A percentile compares a stretch with the other conserved stretches of the same genome.
phyloP scores from a whole-genome alignment of 768 basidiomycete genomes.

The Pleurotus salmoneostramineus region DNA sequence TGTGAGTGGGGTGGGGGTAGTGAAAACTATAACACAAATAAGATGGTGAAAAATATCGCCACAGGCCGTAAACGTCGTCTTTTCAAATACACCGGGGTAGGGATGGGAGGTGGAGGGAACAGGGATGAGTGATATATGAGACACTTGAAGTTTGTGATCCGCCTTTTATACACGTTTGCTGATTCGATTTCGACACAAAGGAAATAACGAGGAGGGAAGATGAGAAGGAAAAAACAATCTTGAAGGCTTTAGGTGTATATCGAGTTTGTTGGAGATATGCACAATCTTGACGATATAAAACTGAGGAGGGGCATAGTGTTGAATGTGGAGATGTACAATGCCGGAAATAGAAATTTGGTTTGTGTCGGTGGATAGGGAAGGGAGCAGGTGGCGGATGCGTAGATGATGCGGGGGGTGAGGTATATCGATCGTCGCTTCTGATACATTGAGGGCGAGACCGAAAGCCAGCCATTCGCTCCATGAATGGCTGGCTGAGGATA shows the following conservation, averaged over 20 bases:
- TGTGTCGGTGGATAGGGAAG: neutral
- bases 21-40: slow-evolving; percentile 3
- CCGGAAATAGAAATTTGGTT: neutral
- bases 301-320: slow-evolving; percentile 1
- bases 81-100: slow-evolving; percentile 3
- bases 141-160: slow-evolving; percentile 8
- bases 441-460: slow-evolving; percentile 5
- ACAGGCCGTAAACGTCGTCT: slow-evolving; percentile 4
- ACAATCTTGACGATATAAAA: slow-evolving; percentile 3
- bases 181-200: slow-evolving; percentile 5
- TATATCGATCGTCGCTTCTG: slow-evolving; percentile 2
- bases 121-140: slow-evolving; percentile 3
- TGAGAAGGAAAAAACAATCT: neutral
- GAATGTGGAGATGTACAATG: slow-evolving; percentile 8
- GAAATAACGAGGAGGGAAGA: neutral
- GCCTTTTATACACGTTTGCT: slow-evolving; percentile 9
- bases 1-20: neutral
- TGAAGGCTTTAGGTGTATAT: neutral
- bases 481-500: neutral
- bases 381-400: neutral
- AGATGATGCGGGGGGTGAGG: neutral
- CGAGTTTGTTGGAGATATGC: slow-evolving; percentile 4
- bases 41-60: neutral
- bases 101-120: neutral
- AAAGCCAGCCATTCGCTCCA: slow-evolving; percentile 1